Base-by-base conservation (phyloP, 345 rosid genomes). In the Arabidopsis suecica region DNA sequence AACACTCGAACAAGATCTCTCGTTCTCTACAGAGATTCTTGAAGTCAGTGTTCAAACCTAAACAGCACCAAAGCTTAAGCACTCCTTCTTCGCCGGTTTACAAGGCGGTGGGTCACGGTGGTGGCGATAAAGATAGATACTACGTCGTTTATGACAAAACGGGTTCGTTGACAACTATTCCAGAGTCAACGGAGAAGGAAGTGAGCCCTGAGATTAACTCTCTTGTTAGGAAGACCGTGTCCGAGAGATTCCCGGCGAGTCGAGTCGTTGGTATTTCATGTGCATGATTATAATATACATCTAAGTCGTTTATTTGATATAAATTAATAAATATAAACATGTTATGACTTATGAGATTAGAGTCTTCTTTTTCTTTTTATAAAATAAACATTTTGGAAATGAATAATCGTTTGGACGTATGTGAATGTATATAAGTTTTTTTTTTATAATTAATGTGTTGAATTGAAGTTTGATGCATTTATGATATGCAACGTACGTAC, bases 101-200 rank as follows among this genome's bases (percentile, higher is more conserved):
- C 65, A 81, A 65, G 54, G 73, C 61, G 65, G 77, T 79, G 0
- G 68, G 79, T 45, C 75, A 36, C 18, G 68, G 18, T 28, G 48
- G 23, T 63, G 64, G 69, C 12, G 79, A 69, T 16, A 75, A 85
- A 85, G 69, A 76, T 34, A 40, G 72, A 20, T 75, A 77, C 83
- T 81, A 63, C 75, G 81, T 84, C 34, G 79, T 85, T 50, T 88
- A 83, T 33, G 97, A 91, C 60, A 93, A 87, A 74, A 70, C 92
- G 0, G 90, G 91, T 1, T 84, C 89, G 54, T 88, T 93, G 12
- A 84, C 97, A 7, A 93, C 97, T 22, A 93, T 93, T 25, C 97
- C 93, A 48, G 98, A 91, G 92, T 82, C 84, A 58, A 68, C 71
- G 25, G 71, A 67, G 44, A 82, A 83, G 23, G 87, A 65, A 32